Percentiles rank a stretch among this genome's conserved stretches.
Conservation (phyloP, 202 grass and related monocot genomes). For the Cymbopogon flexuosus region DNA sequence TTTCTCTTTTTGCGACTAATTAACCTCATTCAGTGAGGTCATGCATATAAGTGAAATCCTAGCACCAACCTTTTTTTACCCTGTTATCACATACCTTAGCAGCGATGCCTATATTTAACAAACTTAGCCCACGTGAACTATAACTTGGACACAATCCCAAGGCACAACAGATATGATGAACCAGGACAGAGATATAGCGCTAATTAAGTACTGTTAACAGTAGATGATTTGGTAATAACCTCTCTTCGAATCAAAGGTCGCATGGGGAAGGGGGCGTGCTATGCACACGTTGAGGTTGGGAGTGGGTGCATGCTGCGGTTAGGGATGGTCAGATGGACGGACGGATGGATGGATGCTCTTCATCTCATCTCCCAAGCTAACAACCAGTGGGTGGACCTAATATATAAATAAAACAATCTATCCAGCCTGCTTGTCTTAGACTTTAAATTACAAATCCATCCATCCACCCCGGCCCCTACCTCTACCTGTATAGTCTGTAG, state of each 20-base stretch:
- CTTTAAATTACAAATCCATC: slow-evolving; percentile 45
- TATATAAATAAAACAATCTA: slow-evolving; percentile 21
- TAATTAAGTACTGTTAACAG: slow-evolving; percentile 38
- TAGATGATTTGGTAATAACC: slow-evolving; percentile 40
- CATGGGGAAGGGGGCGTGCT: slow-evolving; percentile 34
- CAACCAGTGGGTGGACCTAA: slow-evolving; percentile 86
- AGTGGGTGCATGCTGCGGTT: slow-evolving; percentile 48
- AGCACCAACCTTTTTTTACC: not conserved
- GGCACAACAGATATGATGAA: not conserved
- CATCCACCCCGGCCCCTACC: not conserved
- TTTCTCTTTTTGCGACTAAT: no score
- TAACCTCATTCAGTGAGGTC: no score
- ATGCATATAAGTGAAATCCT: not conserved
- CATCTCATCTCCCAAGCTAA: slow-evolving; percentile 48
- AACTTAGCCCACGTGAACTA: slow-evolving; percentile 13
- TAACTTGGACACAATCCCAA: not conserved
- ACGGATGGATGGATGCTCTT: slow-evolving; percentile 37
- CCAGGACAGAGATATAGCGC: slow-evolving; percentile 13
- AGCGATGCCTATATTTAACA: not conserved
- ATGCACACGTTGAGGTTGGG: slow-evolving; percentile 59
- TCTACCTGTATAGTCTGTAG: not conserved
- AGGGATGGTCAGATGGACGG: slow-evolving; percentile 26
- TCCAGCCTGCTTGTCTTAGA: slow-evolving; percentile 48
- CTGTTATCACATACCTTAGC: not conserved
- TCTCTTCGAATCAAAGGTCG: slow-evolving; percentile 71